A percentile compares a stretch with the other conserved stretches of the same genome.
These are phyloP conservation scores for Roridomyces roridus DNA, from an alignment of 768 basidiomycete genomes.

Conservation along the genomic window DNA sequence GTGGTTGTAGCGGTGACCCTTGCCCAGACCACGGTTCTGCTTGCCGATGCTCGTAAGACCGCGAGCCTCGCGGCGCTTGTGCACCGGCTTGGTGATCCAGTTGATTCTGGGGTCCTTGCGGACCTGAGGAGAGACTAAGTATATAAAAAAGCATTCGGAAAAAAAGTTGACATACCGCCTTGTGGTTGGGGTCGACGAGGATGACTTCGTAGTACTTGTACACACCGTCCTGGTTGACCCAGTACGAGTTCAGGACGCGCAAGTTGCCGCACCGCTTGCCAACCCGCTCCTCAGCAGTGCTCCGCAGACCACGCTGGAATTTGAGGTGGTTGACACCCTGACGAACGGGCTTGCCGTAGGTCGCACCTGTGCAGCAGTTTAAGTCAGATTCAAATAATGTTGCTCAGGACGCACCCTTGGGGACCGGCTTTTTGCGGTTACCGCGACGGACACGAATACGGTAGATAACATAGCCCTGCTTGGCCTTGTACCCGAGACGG, in stretches of 20 bases:
- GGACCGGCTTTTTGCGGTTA: constrained; percentile 98
- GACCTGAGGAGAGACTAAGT: constrained; percentile 55
- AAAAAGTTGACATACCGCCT: constrained; percentile 67
- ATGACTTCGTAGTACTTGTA: constrained; percentile 99
- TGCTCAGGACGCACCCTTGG: constrained; percentile 73
- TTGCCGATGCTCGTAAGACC: constrained; percentile 97
- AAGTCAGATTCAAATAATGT: background rate
- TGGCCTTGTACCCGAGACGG: constrained; percentile 98
- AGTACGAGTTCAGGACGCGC: constrained; percentile 97
- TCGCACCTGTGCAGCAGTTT: constrained; percentile 69
- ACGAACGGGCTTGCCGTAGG: constrained; percentile 98
- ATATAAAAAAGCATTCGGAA: background rate
- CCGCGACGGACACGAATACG: constrained; percentile 96
- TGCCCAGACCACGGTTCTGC: constrained; percentile 98
- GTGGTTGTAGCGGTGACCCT: constrained; percentile 94
- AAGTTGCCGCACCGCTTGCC: constrained; percentile 96
- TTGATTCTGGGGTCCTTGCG: constrained; percentile 97
- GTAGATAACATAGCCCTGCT: constrained; percentile 99
- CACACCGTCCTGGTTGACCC: constrained; percentile 98
- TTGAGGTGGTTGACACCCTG: constrained; percentile 99
- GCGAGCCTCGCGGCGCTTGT: constrained; percentile 98
- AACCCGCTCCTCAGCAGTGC: constrained; percentile 97
- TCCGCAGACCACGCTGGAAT: constrained; percentile 91
- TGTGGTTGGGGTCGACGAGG: constrained; percentile 94
- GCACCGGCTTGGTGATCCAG: constrained; percentile 98